Conservation (phyloP, 805 yeast species). For the Candida dajiaensis region DNA sequence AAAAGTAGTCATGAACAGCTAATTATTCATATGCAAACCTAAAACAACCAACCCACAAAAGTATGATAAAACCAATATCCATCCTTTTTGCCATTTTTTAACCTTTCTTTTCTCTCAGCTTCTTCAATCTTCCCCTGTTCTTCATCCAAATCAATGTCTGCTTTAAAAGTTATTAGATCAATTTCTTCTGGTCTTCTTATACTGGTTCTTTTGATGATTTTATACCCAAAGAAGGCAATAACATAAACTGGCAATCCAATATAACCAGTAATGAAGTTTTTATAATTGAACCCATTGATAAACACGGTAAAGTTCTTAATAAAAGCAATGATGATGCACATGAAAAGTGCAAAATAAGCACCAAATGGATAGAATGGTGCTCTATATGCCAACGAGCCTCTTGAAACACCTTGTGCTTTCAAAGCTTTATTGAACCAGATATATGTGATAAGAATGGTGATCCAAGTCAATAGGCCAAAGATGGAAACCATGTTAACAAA, state of each 20-base stretch:
- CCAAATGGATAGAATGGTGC: constrained; percentile 72
- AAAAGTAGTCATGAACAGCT: too few relatives aligned
- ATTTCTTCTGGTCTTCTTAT: constrained; percentile 47
- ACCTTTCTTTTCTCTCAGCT: constrained; percentile 18
- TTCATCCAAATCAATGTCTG: constrained; percentile 30
- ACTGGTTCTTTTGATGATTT: constrained; percentile 46
- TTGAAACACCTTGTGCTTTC: constrained; percentile 59
- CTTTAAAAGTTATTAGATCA: constrained; percentile 51
- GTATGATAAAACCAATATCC: constrained; percentile 42
- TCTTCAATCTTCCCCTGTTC: constrained; percentile 23
- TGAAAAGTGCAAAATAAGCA: constrained; percentile 47
- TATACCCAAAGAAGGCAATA: constrained; percentile 51
- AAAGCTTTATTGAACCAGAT: constrained; percentile 60
- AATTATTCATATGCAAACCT: not conserved
- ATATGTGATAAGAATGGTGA: constrained; percentile 62
- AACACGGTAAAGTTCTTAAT: constrained; percentile 73
- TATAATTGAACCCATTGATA: constrained; percentile 55
- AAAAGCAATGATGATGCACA: constrained; percentile 50
- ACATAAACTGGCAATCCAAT: constrained; percentile 66
- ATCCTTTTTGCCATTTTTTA: constrained; percentile 27
- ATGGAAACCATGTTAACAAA: constrained; percentile 75
- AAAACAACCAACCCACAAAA: constrained; percentile 40
- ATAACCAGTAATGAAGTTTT: constrained; percentile 71
- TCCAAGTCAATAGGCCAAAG: constrained; percentile 72
- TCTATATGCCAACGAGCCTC: constrained; percentile 47